Evolutionary conservation across 2,329 filamentous ascomycete genomes (phyloP).

Genomic region (Calonectria hongkongensis): DNA sequence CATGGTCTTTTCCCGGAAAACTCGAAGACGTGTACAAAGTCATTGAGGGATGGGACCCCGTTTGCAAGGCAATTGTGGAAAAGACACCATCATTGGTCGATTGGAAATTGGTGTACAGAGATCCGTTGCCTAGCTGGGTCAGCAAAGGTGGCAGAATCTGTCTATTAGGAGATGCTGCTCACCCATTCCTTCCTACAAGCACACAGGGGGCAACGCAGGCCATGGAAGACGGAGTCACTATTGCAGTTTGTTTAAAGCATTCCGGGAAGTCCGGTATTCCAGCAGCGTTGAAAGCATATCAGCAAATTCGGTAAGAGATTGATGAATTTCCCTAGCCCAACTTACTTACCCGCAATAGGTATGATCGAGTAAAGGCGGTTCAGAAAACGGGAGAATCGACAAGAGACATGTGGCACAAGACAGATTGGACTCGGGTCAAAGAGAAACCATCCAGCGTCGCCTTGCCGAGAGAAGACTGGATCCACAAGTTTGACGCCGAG

Average conservation of each 20-base stretch:
- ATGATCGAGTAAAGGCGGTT: conserved; percentile 47
- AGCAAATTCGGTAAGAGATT: conserved; percentile 38
- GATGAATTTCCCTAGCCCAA: rapidly evolving
- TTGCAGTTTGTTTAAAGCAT: conserved; percentile 29
- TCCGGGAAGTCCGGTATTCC: conserved; percentile 35
- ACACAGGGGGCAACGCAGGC: conserved; percentile 37
- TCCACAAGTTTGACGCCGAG: conserved; percentile 49
- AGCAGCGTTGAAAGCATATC: conserved; percentile 42
- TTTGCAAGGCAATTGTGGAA: conserved; percentile 65
- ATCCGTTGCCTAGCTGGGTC: conserved; percentile 68
- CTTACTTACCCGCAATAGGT: background rate
- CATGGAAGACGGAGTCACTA: conserved; percentile 36
- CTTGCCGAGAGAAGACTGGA: conserved; percentile 48
- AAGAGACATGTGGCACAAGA: conserved; percentile 50
- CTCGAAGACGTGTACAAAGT: conserved; percentile 71
- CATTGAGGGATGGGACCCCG: conserved; percentile 66
- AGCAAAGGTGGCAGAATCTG: conserved; percentile 33
- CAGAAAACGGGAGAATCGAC: conserved; percentile 50
- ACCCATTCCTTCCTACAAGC: conserved; percentile 35
- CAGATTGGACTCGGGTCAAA: conserved; percentile 46
- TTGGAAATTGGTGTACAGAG: conserved; percentile 71
- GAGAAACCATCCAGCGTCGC: conserved; percentile 44
- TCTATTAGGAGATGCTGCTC: conserved; percentile 30
- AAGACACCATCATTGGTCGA: conserved; percentile 68
- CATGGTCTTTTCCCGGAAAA: conserved; percentile 72